Evolutionary conservation across 441 rosid genomes (phyloP), one percentile per base, ranked within the genome.

Genomic region (Mallotus japonicus): DNA sequence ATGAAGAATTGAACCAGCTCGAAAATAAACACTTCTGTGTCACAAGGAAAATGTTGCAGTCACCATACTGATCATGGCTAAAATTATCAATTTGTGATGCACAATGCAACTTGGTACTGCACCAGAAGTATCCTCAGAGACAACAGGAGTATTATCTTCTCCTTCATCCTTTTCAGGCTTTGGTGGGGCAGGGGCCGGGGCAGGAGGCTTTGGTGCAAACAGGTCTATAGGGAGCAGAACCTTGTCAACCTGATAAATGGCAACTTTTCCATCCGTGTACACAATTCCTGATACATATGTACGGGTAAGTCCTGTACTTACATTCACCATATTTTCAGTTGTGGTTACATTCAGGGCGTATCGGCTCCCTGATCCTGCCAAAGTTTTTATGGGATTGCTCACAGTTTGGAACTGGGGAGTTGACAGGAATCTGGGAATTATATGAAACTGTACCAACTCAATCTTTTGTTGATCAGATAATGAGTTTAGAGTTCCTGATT

Each of bases 241-340:
- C 71, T 68, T 68, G 10, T 66, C 70, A 66, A 66, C 40, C 40
- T 66, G 58, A 16, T 66, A 67, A 32, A 67, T 51, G 44, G 59
- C 71, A 54, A 68, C 61, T n/a, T 68, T 56, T 19, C 62, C 59
- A 37, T 68, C 71, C 6, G 71, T 54, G 61, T 68, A 68, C 1
- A 68, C 71, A 16, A 42, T 54, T 40, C 59, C 61, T 56, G 71
- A 68, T 13, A 69, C 61, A 24, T 47, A 37, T 42, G 72, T 8
- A 7, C 34, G 42, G 9, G 72, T 69, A 16, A 69, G 53, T n/a
- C 72, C 72, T 56, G 72, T 16, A 40, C 37, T 69, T 55, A 69
- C 47, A 19, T 69, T 69, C 63, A 69, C 72, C 46, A 69, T 55
- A 55, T 19, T 69, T 13, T 59, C 72, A 3, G 62, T 69, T 59